Percentiles rank a stretch among this genome's conserved stretches.
Conservation (phyloP, 768 basidiomycete genomes). For the Lanmaoa pseudosensibilis region DNA sequence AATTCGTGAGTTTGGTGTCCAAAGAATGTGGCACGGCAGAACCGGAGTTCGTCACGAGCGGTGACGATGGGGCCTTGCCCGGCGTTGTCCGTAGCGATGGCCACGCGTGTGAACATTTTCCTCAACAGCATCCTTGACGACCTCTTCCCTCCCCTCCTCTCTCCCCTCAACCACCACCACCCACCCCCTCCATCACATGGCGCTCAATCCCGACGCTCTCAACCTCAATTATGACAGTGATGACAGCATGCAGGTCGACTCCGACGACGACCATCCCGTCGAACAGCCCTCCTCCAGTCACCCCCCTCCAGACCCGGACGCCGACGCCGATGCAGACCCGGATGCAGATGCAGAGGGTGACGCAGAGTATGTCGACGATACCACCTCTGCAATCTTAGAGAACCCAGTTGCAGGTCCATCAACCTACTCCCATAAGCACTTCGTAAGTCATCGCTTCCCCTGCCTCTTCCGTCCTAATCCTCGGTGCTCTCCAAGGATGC, state of each 20-base stretch:
- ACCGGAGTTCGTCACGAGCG: constrained; percentile 43
- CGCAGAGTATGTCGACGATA: constrained; percentile 41
- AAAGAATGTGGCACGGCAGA: constrained; percentile 34
- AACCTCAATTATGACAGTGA: constrained; percentile 53
- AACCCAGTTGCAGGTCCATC: constrained; percentile 41
- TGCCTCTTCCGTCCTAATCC: not conserved
- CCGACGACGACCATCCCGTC: constrained; percentile 42
- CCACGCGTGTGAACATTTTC: constrained; percentile 43
- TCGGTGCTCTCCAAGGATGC: constrained; percentile 22
- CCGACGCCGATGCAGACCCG: constrained; percentile 59
- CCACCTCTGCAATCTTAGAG: constrained; percentile 37
- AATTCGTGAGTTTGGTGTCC: constrained; percentile 28
- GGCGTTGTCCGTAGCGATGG: constrained; percentile 44
- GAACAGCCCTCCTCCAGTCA: constrained; percentile 18
- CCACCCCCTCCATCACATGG: constrained; percentile 31
- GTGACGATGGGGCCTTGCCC: constrained; percentile 44
- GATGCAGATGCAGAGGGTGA: constrained; percentile 44
- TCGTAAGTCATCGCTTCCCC: constrained; percentile 45
- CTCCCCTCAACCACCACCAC: constrained; percentile 38
- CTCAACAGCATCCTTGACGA: constrained; percentile 43
- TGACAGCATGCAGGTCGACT: constrained; percentile 73
- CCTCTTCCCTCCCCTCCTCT: constrained; percentile 35
- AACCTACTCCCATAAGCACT: constrained; percentile 54
- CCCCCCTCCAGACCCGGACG: constrained; percentile 43
- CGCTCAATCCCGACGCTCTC: constrained; percentile 44